Percentiles rank a stretch among this genome's conserved stretches.
Evolutionary conservation across 306 rosid genomes (phyloP).

Genomic region (Parietaria judaica): DNA sequence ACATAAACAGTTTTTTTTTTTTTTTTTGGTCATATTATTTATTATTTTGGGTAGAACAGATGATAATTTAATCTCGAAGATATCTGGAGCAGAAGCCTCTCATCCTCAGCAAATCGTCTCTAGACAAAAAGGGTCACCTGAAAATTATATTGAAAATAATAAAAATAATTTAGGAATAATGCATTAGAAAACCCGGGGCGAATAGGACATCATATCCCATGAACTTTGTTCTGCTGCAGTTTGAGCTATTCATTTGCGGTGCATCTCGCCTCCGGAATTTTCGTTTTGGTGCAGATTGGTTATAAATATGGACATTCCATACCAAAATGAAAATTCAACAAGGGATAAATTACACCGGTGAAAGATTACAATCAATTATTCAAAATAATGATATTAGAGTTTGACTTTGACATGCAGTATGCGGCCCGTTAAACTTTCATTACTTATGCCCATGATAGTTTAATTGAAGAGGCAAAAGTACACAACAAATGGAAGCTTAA

Average conservation of each 20-base stretch:
- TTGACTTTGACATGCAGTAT: neutral
- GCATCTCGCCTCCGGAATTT: no score
- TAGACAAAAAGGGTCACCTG: constrained; percentile 28
- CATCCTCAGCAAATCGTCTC: constrained; percentile 56
- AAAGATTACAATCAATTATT: no score
- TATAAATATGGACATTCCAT: neutral
- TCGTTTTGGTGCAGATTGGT: no score
- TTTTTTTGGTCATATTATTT: constrained; percentile 11
- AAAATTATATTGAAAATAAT: constrained; percentile 7
- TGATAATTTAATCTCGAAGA: neutral
- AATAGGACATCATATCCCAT: neutral
- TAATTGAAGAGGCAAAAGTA: neutral
- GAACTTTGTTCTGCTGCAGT: no score
- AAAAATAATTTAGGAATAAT: neutral
- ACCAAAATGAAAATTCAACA: no score
- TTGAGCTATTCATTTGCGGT: no score
- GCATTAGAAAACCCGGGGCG: no score
- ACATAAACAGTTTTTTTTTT: constrained; percentile 22
- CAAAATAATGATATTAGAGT: neutral
- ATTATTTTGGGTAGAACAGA: constrained; percentile 25
- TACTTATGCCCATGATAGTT: neutral
- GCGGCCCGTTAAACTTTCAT: neutral
- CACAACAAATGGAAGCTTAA: neutral
- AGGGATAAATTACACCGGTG: no score
- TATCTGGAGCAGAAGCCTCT: constrained; percentile 33